Evolutionary conservation across 371 early-diverging fungal genomes (phyloP), one percentile per base, ranked within the genome.

Genomic region (Mucor mucedo): DNA sequence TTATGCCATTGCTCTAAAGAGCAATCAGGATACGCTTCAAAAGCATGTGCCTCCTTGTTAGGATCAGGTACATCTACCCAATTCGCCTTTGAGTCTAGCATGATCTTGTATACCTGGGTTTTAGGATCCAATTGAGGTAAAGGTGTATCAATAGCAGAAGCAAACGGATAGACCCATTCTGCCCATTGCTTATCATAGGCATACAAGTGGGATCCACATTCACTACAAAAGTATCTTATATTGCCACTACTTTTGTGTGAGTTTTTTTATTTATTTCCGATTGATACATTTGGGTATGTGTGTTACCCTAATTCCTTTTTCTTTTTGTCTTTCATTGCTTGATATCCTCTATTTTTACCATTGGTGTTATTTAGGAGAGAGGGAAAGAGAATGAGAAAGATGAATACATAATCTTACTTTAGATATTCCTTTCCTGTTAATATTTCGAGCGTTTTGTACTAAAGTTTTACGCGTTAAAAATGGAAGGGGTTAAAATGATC

Each of bases 1-100:
- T 73, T 80, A 49, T 82, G 83, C 83, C 83, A 82, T 3, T 75
- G 69, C 29, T 78, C 78, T 10, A 82, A 39, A 29, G 83, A 79
- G 4, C 63, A 55, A 56, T 76, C 70, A 14, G 80, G 78, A 55
- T 82, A 79, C 21, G 72, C 69, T 2, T 55, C 44, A 60, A 75
- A 82, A 3, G 55, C 62, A 52, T 76, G 74, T 0, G 58, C 57
- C 1, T 59, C 30, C 16, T 35, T 21, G 39, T 40, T 42, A 3
- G 52, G 53, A 8, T 42, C 32, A 9, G 80, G 75, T 3, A 69
- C 64, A 13, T 41, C 10, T 3, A 58, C 77, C 80, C 83, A 82
- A 50, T 76, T 70, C 2, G 80, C 72, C 33, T 74, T 76, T 9
- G 69, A 74, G 33, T 73, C 62, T 5, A 73, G 38, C 72, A 79